Percentiles rank a stretch among this genome's conserved stretches.
Conservation (phyloP, 2,329 filamentous ascomycete species). For the Periconia sp. region DNA sequence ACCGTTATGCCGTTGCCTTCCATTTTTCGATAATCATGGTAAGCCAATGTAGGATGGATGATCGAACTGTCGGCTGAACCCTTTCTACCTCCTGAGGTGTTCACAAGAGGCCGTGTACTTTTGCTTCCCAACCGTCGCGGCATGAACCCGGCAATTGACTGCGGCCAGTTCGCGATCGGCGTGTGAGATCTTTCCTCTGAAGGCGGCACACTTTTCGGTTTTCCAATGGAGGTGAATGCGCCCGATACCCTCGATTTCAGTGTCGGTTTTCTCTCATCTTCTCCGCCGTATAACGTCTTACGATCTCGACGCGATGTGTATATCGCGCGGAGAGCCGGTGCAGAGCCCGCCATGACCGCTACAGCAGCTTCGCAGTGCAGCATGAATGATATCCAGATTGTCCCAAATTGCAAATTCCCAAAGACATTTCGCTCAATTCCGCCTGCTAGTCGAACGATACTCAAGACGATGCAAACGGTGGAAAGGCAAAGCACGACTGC, state of each 20-base stretch:
- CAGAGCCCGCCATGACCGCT: conserved; percentile 16
- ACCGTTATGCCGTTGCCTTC: conserved; percentile 7
- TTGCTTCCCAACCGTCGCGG: conserved; percentile 3
- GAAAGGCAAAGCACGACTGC: conserved; percentile 15
- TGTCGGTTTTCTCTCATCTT: neutral
- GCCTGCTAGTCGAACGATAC: conserved; percentile 13
- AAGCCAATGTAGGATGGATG: conserved; percentile 8
- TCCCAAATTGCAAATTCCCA: conserved; percentile 7
- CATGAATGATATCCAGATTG: conserved; percentile 16
- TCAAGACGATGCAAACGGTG: conserved; percentile 14
- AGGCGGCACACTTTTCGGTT: neutral
- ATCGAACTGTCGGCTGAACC: conserved; percentile 8
- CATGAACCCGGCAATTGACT: conserved; percentile 9
- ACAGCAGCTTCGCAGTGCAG: conserved; percentile 19
- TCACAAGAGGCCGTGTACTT: neutral
- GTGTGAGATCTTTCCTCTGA: too few relatives aligned
- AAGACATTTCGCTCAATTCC: conserved; percentile 11
- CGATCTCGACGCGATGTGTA: conserved; percentile 5
- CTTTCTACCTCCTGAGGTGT: neutral
- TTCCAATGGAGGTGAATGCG: too few relatives aligned
- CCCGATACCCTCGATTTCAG: too few relatives aligned
- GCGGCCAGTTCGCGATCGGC: conserved; percentile 6
- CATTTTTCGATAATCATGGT: conserved; percentile 11
- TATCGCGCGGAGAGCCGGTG: conserved; percentile 15
- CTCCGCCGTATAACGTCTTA: neutral